Evolutionary conservation across 192 early-diverging fungal species (phyloP).

Genomic region (Allomyces arbusculus): DNA sequence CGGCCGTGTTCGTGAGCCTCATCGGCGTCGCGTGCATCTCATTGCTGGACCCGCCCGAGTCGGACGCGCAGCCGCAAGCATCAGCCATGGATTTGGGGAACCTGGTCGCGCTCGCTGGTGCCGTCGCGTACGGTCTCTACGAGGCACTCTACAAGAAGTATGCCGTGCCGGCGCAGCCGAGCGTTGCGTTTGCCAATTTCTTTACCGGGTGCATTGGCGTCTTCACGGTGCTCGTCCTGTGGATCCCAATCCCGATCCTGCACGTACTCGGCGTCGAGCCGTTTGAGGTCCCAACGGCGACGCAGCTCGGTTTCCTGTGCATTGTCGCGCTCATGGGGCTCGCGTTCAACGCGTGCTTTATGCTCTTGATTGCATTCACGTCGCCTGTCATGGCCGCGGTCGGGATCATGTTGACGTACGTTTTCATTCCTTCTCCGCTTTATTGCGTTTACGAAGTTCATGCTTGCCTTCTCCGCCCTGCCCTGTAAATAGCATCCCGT

Average conservation of each 20-base stretch:
- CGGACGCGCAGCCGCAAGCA: not conserved
- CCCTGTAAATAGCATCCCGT: constrained; percentile 21
- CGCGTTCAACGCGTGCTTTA: constrained; percentile 53
- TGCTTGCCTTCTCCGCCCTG: not conserved
- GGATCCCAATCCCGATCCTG: constrained; percentile 52
- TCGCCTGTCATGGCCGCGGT: constrained; percentile 52
- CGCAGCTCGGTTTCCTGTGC: constrained; percentile 30
- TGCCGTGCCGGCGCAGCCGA: constrained; percentile 29
- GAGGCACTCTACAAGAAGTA: constrained; percentile 66
- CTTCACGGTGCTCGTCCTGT: constrained; percentile 38
- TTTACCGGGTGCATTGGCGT: constrained; percentile 50
- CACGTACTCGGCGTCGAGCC: constrained; percentile 35
- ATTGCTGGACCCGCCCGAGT: constrained; percentile 8
- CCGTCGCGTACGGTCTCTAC: constrained; percentile 53
- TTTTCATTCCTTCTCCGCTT: not conserved
- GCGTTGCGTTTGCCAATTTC: constrained; percentile 53
- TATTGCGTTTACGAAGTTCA: not conserved
- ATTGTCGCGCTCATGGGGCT: constrained; percentile 47
- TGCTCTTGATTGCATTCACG: constrained; percentile 53
- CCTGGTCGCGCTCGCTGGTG: constrained; percentile 36
- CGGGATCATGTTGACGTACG: constrained; percentile 51
- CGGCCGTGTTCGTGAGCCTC: constrained; percentile 42
- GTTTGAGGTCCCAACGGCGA: constrained; percentile 39
- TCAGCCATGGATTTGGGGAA: constrained; percentile 26
- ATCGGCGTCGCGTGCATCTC: constrained; percentile 48